These are phyloP conservation scores for Penicillium macrosclerotiorum DNA, from an alignment of 495 filamentous ascomycete species.

Conservation along the genomic window DNA sequence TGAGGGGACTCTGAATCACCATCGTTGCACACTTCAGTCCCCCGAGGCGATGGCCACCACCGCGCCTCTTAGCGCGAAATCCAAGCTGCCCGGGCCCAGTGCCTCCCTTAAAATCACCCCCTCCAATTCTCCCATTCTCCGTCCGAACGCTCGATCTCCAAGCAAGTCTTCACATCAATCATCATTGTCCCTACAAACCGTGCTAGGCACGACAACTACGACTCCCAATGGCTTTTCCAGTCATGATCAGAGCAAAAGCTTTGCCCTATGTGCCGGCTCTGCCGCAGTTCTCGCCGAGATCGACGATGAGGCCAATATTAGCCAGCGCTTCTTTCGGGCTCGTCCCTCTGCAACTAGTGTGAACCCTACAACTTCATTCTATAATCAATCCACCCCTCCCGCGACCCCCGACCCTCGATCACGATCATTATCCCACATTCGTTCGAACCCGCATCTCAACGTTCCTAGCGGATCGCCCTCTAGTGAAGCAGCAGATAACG, in stretches of 20 bases:
- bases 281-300: conserved; percentile 88
- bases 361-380: conserved; percentile 52
- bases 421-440: conserved; percentile 32
- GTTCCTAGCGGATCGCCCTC: conserved; percentile 35
- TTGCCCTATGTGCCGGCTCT: conserved; percentile 89
- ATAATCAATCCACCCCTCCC: conserved; percentile 61
- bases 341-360: conserved; percentile 73
- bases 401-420: conserved; percentile 42
- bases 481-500: conserved; percentile 56
- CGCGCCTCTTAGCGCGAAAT: conserved; percentile 33
- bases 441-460: conserved; percentile 27
- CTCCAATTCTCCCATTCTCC: conserved; percentile 70
- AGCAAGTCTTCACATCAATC: conserved; percentile 51
- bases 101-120: conserved; percentile 70
- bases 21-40: conserved; percentile 8
- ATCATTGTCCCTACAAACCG: conserved; percentile 69
- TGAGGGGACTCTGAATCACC: conserved; percentile 31
- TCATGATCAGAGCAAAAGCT: conserved; percentile 64
- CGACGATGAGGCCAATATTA: conserved; percentile 65
- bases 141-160: conserved; percentile 61
- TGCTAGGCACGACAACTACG: conserved; percentile 84
- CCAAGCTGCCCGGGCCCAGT: conserved; percentile 33
- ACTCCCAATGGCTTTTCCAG: conserved; percentile 86
- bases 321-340: conserved; percentile 87
- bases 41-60: conserved; percentile 40